Percentiles rank a stretch among this genome's conserved stretches.
These are phyloP conservation scores for Phytophthora tubulina DNA, from an alignment of 352 stramenopile genomes.

Conservation along the genomic window DNA sequence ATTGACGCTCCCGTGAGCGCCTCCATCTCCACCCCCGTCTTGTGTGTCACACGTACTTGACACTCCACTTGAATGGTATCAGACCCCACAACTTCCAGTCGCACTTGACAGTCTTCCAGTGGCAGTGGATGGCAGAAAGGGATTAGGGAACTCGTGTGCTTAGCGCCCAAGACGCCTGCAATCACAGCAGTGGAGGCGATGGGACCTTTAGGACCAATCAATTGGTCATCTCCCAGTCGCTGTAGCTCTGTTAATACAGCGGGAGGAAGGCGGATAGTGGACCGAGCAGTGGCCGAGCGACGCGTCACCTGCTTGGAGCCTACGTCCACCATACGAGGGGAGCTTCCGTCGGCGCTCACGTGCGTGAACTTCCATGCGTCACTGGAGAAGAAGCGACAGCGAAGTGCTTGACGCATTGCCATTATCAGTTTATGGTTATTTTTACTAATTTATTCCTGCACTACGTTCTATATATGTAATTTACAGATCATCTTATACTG, in stretches of 20 bases:
- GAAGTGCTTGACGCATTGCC: not conserved
- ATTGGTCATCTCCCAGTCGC: conserved; percentile 32
- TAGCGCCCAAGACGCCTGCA: conserved; percentile 93
- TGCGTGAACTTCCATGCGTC: conserved; percentile 63
- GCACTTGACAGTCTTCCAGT: conserved; percentile 91
- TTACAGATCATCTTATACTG: not conserved
- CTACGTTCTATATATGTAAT: conserved; percentile 13
- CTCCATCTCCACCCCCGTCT: conserved; percentile 97
- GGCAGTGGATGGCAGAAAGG: conserved; percentile 95
- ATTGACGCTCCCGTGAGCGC: conserved; percentile 94
- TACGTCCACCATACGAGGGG: conserved; percentile 93
- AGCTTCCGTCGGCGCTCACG: conserved; percentile 50
- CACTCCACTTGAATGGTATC: conserved; percentile 89
- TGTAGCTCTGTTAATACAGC: conserved; percentile 82
- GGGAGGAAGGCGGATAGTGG: conserved; percentile 89
- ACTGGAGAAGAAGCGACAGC: conserved; percentile 12
- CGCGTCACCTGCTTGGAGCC: conserved; percentile 84
- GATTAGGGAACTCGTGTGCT: conserved; percentile 93
- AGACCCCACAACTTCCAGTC: conserved; percentile 66
- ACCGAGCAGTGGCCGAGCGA: conserved; percentile 83
- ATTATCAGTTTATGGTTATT: not conserved
- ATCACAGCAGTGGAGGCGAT: conserved; percentile 94
- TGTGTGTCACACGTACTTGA: conserved; percentile 92
- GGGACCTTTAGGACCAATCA: conserved; percentile 89
- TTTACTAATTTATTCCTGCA: not conserved